Evolutionary conservation across 768 basidiomycete genomes (phyloP), one percentile per base, ranked within the genome.

Genomic region (Tylopilus rubrobrunneus): DNA sequence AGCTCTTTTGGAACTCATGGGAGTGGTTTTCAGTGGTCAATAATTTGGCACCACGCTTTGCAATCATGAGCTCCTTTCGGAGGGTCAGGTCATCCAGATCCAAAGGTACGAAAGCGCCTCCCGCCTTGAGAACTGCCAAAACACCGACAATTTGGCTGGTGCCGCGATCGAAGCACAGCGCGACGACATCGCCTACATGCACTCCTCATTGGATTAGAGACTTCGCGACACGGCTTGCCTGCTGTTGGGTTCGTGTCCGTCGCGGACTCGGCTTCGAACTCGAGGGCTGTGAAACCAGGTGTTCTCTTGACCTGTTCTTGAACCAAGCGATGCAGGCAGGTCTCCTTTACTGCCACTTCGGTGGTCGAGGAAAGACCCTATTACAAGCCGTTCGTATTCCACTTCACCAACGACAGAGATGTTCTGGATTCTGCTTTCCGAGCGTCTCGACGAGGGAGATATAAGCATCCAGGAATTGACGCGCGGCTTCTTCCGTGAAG

Each of bases 91-190:
- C 61, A 11, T 71, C 70, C 6, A 62, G 60, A 48, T 62, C 65
- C 50, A 62, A 54, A 0, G 61, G 62, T n/a, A 62, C 61, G 4
- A 62, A 62, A 1, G 51, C 45, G 8, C 61, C 67, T 40, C 70
- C 70, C 10, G 70, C 65, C 50, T 71, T 71, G 51, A 71, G 62
- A 40, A 71, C 66, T 1, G 70, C 67, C 44, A 71, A 53, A 23
- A 70, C 55, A 36, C 59, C 67, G 11, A 71, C 45, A 15, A 70
- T 59, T 23, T 68, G 67, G 47, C 55, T 59, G 27, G 67, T 65
- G 9, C 67, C 67, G 21, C 67, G 65, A 6, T 68, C 67, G 42
- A 68, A 67, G 50, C 67, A 68, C 17, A 68, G 49, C 4, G 67
- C 61, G 11, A 68, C 53, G 23, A 68, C 52, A 49, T 66, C 67